Conservation (phyloP, 2,329 filamentous ascomycete species). For the Ramularia endophylla region DNA sequence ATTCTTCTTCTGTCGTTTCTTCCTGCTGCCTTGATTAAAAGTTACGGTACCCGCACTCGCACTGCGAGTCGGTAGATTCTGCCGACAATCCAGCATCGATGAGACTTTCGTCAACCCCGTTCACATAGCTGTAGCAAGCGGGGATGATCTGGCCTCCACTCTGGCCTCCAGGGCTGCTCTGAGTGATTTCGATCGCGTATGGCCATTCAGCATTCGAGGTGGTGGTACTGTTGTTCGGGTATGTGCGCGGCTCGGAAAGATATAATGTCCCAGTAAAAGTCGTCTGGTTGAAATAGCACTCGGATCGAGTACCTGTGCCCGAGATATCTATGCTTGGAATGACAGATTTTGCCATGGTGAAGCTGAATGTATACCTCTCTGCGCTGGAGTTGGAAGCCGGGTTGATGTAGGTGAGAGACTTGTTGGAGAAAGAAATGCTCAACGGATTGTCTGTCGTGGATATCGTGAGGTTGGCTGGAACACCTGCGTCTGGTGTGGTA, state of each 20-base stretch:
- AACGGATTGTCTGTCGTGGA: slow-evolving; percentile 54
- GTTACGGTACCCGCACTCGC: slow-evolving; percentile 44
- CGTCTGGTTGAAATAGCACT: slow-evolving; percentile 55
- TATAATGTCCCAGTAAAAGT: slow-evolving; percentile 54
- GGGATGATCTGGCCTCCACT: slow-evolving; percentile 47
- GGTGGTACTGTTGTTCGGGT: slow-evolving; percentile 11
- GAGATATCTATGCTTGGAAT: slow-evolving; percentile 44
- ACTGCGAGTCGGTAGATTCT: slow-evolving; percentile 33
- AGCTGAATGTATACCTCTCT: slow-evolving; percentile 55
- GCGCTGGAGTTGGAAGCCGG: slow-evolving; percentile 35
- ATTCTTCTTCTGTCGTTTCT: neutral
- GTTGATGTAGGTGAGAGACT: slow-evolving; percentile 46
- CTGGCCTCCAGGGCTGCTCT: slow-evolving; percentile 44
- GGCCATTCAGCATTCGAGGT: slow-evolving; percentile 47
- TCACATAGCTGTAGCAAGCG: slow-evolving; percentile 44
- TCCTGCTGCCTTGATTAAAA: slow-evolving; percentile 14
- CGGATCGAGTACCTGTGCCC: slow-evolving; percentile 40
- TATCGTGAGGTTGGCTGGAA: slow-evolving; percentile 31
- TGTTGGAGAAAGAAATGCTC: slow-evolving; percentile 50
- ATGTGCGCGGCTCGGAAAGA: slow-evolving; percentile 22
- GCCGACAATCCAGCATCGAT: slow-evolving; percentile 32
- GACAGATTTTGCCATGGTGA: slow-evolving; percentile 49
- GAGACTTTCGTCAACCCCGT: slow-evolving; percentile 33
- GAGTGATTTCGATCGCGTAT: slow-evolving; percentile 51
- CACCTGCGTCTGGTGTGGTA: slow-evolving; percentile 49